Percentiles rank a stretch among this genome's conserved stretches.
These are phyloP conservation scores for Bretschneidera sinensis DNA, from an alignment of 345 rosid species.

Conservation along the genomic window DNA sequence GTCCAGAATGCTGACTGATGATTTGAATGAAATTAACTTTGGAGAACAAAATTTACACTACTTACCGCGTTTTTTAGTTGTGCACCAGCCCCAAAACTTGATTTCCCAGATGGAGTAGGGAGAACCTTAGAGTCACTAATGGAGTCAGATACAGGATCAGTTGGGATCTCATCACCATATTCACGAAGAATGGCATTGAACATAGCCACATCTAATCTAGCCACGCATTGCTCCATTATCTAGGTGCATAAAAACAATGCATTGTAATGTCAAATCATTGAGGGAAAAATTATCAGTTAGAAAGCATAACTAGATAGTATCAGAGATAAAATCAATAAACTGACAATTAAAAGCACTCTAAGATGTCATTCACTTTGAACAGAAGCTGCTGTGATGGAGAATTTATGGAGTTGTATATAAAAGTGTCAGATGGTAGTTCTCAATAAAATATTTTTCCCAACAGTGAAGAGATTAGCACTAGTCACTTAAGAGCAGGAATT, in stretches of 20 bases:
- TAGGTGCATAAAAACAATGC: conserved; percentile 17
- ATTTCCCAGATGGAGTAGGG: conserved; percentile 70
- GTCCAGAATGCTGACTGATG: neutral
- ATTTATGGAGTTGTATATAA: no score
- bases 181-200: conserved; percentile 98
- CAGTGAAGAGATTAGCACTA: no score
- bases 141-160: conserved; percentile 94
- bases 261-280: conserved; percentile 2
- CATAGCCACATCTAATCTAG: conserved; percentile 92
- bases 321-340: no score
- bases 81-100: conserved; percentile 93
- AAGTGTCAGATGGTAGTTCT: no score
- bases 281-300: neutral
- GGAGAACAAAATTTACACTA: conserved; percentile 8
- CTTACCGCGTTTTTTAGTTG: conserved; percentile 79
- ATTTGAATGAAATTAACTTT: neutral
- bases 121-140: conserved; percentile 71
- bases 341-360: no score
- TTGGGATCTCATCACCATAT: conserved; percentile 73
- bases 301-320: neutral
- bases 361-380: no score
- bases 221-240: conserved; percentile 97
- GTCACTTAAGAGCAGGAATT: no score
- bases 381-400: no score
- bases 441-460: no score